A percentile compares a stretch with the other conserved stretches of the same genome.
phyloP scores from a whole-genome alignment of 306 rosid species.

The Pterocarpus santalinus region DNA sequence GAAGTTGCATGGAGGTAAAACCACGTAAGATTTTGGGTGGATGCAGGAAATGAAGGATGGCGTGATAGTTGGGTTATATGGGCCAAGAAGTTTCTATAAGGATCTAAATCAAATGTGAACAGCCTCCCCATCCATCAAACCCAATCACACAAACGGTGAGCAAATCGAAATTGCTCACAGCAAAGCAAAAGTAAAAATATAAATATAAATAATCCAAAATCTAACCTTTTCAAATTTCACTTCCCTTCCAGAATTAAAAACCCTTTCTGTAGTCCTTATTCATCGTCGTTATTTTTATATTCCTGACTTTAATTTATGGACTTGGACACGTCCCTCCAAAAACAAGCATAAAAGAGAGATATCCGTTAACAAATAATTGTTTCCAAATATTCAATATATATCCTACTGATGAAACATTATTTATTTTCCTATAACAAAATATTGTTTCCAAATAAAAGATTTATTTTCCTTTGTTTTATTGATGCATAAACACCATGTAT shows the following conservation, averaged over 20 bases:
- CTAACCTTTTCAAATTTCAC: slow-evolving; percentile 3
- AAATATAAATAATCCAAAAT: neutral
- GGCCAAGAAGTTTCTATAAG: slow-evolving; percentile 25
- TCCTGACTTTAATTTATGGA: no score
- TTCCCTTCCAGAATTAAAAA: slow-evolving; percentile 5
- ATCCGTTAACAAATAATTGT: no score
- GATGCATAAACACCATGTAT: no score
- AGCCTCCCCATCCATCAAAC: neutral
- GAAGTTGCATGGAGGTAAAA: slow-evolving; percentile 33
- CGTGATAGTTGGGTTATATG: slow-evolving; percentile 12
- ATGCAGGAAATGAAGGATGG: slow-evolving; percentile 13
- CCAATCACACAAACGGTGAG: slow-evolving; percentile 22
- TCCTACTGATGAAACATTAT: no score
- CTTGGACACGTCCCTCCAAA: no score
- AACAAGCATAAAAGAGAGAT: no score
- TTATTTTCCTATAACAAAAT: no score
- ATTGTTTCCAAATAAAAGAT: no score
- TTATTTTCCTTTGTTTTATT: no score
- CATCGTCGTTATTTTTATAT: neutral
- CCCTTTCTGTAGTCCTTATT: neutral
- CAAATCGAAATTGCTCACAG: slow-evolving; percentile 14
- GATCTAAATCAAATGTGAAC: slow-evolving; percentile 30
- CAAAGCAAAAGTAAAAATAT: neutral
- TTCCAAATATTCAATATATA: no score
- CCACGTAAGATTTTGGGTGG: slow-evolving; percentile 29